Evolutionary conservation across 768 basidiomycete species (phyloP), one percentile per base, ranked within the genome.

Genomic region (Sarcodon sp.): DNA sequence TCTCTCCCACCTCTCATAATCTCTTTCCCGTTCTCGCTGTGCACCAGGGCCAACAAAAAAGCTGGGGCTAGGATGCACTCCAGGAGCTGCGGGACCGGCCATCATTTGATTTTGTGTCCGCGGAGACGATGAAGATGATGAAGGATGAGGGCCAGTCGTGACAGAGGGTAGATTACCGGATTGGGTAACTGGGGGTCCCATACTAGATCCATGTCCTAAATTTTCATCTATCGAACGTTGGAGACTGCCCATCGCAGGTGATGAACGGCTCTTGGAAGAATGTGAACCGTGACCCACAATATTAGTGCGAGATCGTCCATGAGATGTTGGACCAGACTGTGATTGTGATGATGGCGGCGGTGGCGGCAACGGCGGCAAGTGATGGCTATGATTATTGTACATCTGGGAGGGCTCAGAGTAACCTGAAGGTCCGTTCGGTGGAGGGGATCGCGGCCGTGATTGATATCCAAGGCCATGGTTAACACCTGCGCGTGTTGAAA

Each of bases 181-280:
- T 21, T 45, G 16, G 15, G 37, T 32, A 15, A 21, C 36, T 32
- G 39, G 15, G 41, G 43, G 35, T 44, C 48, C 48, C 33, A 33
- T 35, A 44, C 44, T 48, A 36, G 31, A 27, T 16, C 18, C 16
- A 39, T 38, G 48, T 15, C 45, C 27, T 21, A 31, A 33, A 7
- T 47, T 11, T 11, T 37, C 35, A 12, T 35, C 47, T 46, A 37
- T 7, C 8, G 57, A 54, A 3, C 57, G 58, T 48, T 57, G 61
- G 38, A 66, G 50, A 43, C 60, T 58, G 13, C 58, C 58, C 64
- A 64, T 64, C 39, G 59, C 60, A n/a, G 63, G 62, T 9, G 61
- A 57, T 32, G 41, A 43, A 7, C 27, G 34, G 27, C 27, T n/a
- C 12, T 49, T 45, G 18, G 44, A 35, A 9, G 44, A 9, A 32